phyloP scores from a whole-genome alignment of 768 basidiomycete genomes.

The Termitomyces heimii region DNA sequence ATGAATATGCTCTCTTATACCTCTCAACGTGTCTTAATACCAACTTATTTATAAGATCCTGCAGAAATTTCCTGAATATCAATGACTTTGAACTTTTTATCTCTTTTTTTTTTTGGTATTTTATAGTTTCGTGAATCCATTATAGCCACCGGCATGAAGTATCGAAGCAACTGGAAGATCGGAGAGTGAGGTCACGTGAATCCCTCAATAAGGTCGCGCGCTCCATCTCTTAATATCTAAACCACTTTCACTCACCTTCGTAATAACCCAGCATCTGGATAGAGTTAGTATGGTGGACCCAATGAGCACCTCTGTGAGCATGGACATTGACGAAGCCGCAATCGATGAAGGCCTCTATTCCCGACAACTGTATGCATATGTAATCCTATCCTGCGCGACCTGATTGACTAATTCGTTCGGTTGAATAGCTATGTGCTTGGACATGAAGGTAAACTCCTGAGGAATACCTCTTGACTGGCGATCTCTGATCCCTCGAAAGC shows the following conservation, averaged over 20 bases:
- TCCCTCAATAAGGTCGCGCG: conserved; percentile 5
- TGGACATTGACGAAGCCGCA: conserved; percentile 83
- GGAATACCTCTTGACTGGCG: background rate
- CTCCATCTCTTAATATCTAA: background rate
- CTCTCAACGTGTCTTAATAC: too few species aligned
- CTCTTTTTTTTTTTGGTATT: background rate
- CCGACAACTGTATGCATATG: conserved; percentile 71
- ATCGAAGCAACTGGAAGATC: background rate
- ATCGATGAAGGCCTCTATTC: conserved; percentile 95
- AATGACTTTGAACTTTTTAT: too few species aligned
- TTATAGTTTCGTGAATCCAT: too few species aligned
- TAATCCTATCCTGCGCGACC: conserved; percentile 3
- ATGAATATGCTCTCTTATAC: too few species aligned
- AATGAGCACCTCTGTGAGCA: conserved; percentile 40
- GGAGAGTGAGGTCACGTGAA: background rate
- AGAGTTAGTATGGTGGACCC: conserved; percentile 29
- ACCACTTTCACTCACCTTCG: conserved; percentile 8
- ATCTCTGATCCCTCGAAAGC: conserved; percentile 41
- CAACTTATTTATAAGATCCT: too few species aligned
- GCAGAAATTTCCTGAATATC: too few species aligned
- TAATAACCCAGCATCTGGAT: conserved; percentile 7
- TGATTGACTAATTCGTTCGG: conserved; percentile 13
- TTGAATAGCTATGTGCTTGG: conserved; percentile 82
- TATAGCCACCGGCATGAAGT: too few species aligned
- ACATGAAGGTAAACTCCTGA: conserved; percentile 68